Evolutionary conservation across 495 filamentous ascomycete species (phyloP).

Genomic region (Neurospora sp.): DNA sequence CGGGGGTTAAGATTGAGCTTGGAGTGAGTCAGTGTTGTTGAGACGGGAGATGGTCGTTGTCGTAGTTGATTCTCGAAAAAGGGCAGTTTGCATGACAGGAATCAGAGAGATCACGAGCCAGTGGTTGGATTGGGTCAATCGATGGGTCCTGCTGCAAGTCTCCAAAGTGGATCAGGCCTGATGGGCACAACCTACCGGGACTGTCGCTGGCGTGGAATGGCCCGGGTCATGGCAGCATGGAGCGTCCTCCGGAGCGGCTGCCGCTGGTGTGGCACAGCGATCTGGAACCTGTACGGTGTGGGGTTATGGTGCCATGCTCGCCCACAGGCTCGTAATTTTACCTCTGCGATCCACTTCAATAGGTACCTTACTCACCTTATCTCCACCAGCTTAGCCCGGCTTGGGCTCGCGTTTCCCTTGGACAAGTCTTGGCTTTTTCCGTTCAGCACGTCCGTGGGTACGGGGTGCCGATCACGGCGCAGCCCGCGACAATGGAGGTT

Average conservation of each 20-base stretch:
- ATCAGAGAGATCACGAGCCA: not conserved
- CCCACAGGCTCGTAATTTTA: not conserved
- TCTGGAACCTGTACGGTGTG: not conserved
- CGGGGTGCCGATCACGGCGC: not conserved
- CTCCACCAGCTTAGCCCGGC: not conserved
- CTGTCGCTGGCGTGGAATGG: not conserved
- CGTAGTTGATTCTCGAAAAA: not conserved
- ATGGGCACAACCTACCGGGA: not conserved
- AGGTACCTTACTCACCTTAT: not conserved
- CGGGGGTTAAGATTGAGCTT: not conserved
- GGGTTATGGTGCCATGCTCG: not conserved
- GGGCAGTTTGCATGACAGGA: not conserved
- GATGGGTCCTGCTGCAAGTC: not conserved
- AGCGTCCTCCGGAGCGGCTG: too few relatives aligned
- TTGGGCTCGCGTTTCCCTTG: not conserved
- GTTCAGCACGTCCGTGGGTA: not conserved
- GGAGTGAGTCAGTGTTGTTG: not conserved
- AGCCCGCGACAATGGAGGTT: not conserved
- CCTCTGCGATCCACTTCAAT: not conserved
- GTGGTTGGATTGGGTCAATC: not conserved
- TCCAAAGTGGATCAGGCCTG: not conserved
- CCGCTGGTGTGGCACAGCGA: not conserved
- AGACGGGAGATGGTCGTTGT: not conserved
- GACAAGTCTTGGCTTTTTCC: not conserved
- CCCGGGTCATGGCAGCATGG: too few relatives aligned